Evolutionary conservation across 352 stramenopile species (phyloP), one percentile per base, ranked within the genome.

Genomic region (Phytophthora cactorum): DNA sequence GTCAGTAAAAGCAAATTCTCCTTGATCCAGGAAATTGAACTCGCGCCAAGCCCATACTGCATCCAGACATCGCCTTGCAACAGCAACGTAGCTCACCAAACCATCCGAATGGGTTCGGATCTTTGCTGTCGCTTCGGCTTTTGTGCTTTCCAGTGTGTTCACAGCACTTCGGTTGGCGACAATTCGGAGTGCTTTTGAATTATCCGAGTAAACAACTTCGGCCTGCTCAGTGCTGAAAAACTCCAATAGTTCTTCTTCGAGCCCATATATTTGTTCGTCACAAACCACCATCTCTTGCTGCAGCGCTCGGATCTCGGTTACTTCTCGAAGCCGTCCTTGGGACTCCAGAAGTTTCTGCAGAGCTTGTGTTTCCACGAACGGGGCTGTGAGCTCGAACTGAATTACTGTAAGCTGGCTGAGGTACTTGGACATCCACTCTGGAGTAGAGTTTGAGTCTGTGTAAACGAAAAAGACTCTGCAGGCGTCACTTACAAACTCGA

Each of bases 171-270:
- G 74, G 28, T 91, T 91, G 0, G 63, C 79, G n/a, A 92, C 66
- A 47, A 92, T 78, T 22, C 81, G 82, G 25, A 90, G 66, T 2
- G 73, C 67, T 55, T 90, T 90, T 0, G 80, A 63, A 3, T 72
- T 75, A 15, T 92, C 84, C 0, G 49, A 41, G 43, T 86, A 91
- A 7, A 91, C 71, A 0, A 65, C 14, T 4, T 70, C 65, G 0
- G 78, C 62, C 2, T 79, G 54, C 29, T 90, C 75, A 0, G 68
- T 62, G 34, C 68, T 75, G 22, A 92, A 82, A 34, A 91, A 89
- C 7, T 86, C 80, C 4, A 92, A 59, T 4, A 92, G 56, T 15
- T 92, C 80, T 50, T 82, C 77, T 53, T 92, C 84, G 4, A 92
- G 72, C 0, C 70, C 74, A 14, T 78, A 70, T 5, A 86, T 79